Percentiles rank a stretch among this genome's conserved stretches.
phyloP scores from a whole-genome alignment of 2,329 filamentous ascomycete genomes.

The Penicillium sp. region DNA sequence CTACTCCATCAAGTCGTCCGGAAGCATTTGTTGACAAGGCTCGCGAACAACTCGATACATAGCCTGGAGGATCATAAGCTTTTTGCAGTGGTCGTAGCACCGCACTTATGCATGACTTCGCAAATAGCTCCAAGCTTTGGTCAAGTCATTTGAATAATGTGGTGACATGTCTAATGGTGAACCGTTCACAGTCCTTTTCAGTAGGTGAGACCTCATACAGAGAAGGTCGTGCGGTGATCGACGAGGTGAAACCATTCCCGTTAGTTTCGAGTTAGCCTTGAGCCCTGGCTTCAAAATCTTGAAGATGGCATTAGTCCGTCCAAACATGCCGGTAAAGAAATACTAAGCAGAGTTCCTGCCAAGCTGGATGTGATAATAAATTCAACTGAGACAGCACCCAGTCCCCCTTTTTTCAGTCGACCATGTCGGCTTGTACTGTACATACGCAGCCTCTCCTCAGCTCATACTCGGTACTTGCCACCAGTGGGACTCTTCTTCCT shows the following conservation, averaged over 20 bases:
- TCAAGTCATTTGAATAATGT: background rate
- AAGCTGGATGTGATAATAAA: too few species aligned
- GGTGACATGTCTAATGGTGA: background rate
- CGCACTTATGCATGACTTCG: slow-evolving; percentile 1
- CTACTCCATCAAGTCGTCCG: too few species aligned
- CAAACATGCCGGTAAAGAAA: too few species aligned
- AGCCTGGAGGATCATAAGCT: background rate
- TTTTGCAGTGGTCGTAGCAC: slow-evolving; percentile 3
- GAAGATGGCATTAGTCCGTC: too few species aligned
- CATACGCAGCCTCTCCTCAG: background rate
- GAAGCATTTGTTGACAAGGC: background rate
- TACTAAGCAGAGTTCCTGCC: too few species aligned
- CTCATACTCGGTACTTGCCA: background rate
- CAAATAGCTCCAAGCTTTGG: background rate
- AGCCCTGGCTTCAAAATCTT: too few species aligned
- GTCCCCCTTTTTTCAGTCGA: too few species aligned
- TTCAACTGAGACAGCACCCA: too few species aligned
- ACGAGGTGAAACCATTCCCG: background rate
- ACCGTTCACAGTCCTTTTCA: background rate
- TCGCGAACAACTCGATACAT: background rate
- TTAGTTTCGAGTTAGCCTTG: background rate
- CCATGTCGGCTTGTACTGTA: background rate
- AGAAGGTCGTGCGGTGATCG: background rate
- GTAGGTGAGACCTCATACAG: background rate
- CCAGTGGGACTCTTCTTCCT: background rate